These are phyloP conservation scores for Lactarius akahatsu DNA, from an alignment of 768 basidiomycete species.

Conservation along the genomic window DNA sequence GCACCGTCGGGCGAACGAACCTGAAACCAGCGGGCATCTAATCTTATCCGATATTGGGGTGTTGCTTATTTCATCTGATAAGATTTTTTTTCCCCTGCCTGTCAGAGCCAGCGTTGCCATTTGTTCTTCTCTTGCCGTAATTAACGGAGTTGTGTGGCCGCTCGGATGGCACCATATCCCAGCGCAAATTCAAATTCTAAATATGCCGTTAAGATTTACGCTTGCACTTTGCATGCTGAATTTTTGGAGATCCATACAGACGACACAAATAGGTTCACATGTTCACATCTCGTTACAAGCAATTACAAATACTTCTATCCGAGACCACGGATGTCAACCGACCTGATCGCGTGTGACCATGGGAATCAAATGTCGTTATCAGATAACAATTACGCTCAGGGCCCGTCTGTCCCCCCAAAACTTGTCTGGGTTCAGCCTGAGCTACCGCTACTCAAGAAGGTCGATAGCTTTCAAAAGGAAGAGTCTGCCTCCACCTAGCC, in stretches of 20 bases:
- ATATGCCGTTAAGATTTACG: not conserved
- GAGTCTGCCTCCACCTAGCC: constrained; percentile 13
- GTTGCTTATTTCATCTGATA: constrained; percentile 27
- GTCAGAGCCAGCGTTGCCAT: not conserved
- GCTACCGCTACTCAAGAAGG: not conserved
- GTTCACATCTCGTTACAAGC: too few species aligned
- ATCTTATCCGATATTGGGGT: constrained; percentile 21
- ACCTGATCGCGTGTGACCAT: not conserved
- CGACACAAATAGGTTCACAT: not conserved
- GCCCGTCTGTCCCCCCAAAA: constrained; percentile 1
- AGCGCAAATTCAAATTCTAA: not conserved
- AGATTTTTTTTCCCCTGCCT: constrained; percentile 16
- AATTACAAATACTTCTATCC: not conserved
- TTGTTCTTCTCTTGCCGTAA: not conserved
- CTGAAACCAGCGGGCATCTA: constrained; percentile 10
- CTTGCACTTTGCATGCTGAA: not conserved
- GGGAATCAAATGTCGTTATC: constrained; percentile 4
- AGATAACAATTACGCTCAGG: constrained; percentile 13
- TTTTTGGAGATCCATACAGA: not conserved
- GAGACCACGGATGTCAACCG: not conserved
- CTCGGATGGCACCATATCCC: not conserved
- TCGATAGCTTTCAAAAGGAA: not conserved
- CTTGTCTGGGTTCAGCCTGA: not conserved
- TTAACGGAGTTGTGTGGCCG: not conserved
- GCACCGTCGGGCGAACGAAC: constrained; percentile 13